These are phyloP conservation scores for Pichia paraexigua DNA, from an alignment of 805 yeast genomes.

Conservation along the genomic window DNA sequence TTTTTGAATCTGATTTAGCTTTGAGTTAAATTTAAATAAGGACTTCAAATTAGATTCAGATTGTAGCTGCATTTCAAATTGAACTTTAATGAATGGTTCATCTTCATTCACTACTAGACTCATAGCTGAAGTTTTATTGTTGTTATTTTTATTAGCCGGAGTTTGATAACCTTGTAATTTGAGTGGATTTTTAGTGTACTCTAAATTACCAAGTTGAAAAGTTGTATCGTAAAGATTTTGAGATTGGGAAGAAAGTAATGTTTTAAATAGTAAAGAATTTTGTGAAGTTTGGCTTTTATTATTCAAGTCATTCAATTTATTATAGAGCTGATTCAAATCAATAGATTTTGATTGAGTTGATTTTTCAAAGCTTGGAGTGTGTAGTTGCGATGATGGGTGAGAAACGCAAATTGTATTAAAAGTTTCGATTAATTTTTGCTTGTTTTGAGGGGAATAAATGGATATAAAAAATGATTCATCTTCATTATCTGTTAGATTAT, in stretches of 20 bases:
- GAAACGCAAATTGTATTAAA: conserved; percentile 19
- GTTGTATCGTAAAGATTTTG: not conserved
- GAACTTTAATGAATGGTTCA: conserved; percentile 16
- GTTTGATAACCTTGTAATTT: conserved; percentile 1
- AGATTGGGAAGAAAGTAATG: not conserved
- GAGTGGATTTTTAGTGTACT: conserved; percentile 18
- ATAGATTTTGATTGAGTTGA: not conserved
- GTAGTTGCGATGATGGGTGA: not conserved
- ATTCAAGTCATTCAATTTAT: conserved; percentile 8
- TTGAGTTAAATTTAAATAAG: conserved; percentile 6
- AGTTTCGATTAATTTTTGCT: conserved; percentile 15
- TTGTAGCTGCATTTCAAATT: conserved; percentile 16
- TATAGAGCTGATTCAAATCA: conserved; percentile 10
- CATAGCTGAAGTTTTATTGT: not conserved
- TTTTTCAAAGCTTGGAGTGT: not conserved
- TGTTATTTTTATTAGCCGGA: not conserved
- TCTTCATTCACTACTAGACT: conserved; percentile 22
- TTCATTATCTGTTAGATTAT: not conserved
- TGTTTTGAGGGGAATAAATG: conserved; percentile 24
- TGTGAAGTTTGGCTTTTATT: not conserved
- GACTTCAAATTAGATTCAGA: conserved; percentile 1
- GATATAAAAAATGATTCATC: conserved; percentile 14
- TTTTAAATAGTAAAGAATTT: not conserved
- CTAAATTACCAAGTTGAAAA: conserved; percentile 17
- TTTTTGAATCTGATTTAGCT: not conserved